phyloP scores from a whole-genome alignment of 2,329 filamentous ascomycete genomes.

The Fusarium liriodendri region DNA sequence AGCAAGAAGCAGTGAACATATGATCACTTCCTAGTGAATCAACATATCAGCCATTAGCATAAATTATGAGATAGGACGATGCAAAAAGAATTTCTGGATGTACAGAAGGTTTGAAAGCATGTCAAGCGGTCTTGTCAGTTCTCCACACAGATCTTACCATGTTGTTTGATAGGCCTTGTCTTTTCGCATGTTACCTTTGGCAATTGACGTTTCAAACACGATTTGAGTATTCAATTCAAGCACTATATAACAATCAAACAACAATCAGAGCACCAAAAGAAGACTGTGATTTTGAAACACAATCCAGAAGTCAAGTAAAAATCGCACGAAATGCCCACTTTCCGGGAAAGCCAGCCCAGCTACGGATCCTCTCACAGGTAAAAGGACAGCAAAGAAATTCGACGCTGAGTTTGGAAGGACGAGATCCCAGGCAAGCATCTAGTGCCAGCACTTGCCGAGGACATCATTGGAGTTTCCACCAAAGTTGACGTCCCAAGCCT shows the following conservation, averaged over 20 bases:
- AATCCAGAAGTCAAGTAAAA: neutral
- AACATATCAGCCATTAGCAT: neutral
- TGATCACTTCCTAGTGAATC: neutral
- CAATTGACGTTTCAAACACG: neutral
- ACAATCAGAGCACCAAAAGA: neutral
- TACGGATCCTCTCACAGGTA: neutral
- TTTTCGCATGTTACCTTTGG: too few relatives aligned
- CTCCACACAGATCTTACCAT: neutral
- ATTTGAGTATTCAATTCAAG: neutral
- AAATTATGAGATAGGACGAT: neutral
- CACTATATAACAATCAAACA: neutral
- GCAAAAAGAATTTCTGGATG: accelerated
- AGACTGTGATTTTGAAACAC: neutral
- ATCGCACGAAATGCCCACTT: neutral
- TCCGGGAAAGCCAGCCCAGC: too few relatives aligned
- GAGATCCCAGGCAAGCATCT: neutral
- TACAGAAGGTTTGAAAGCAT: neutral
- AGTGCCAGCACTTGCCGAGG: slow-evolving; percentile 31
- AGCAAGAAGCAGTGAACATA: neutral
- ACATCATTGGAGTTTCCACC: slow-evolving; percentile 14
- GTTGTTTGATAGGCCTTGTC: too few relatives aligned
- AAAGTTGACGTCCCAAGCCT: slow-evolving; percentile 23
- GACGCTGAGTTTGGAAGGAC: neutral
- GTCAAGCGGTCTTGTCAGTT: too few relatives aligned
- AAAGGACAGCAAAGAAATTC: neutral